Percentiles rank a stretch among this genome's conserved stretches.
phyloP scores from a whole-genome alignment of 1,284 basidiomycete genomes.

The Heterobasidion parviporum region DNA sequence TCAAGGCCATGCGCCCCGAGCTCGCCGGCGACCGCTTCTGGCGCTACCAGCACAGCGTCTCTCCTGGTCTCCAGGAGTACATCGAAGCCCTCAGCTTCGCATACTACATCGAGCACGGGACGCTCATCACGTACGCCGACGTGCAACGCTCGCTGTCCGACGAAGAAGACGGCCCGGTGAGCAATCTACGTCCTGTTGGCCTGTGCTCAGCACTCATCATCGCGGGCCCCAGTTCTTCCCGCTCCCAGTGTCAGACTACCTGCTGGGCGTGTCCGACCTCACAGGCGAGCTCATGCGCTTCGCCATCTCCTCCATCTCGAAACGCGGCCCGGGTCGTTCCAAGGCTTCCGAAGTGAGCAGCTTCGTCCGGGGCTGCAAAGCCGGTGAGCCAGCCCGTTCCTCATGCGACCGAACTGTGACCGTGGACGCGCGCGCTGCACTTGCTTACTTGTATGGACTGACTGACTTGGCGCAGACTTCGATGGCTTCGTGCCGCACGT shows the following conservation, averaged over 20 bases:
- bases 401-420: conserved; percentile 4
- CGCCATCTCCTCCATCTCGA: conserved; percentile 72
- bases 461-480: conserved; percentile 43
- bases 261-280: conserved; percentile 89
- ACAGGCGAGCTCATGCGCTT: conserved; percentile 98
- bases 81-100: conserved; percentile 90
- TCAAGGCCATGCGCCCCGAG: conserved; percentile 57
- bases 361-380: conserved; percentile 77
- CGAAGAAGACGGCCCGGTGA: conserved; percentile 42
- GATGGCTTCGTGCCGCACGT: conserved; percentile 66
- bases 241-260: conserved; percentile 73
- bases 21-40: conserved; percentile 70
- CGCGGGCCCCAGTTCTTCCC: conserved; percentile 50
- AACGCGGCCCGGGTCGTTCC: conserved; percentile 55
- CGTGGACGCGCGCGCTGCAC: not conserved
- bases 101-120: conserved; percentile 73
- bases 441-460: not conserved
- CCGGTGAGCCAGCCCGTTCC: conserved; percentile 37
- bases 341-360: conserved; percentile 65
- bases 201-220: not conserved
- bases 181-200: conserved; percentile 17
- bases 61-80: conserved; percentile 81
- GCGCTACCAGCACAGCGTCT: conserved; percentile 73
- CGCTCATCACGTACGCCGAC: conserved; percentile 62
- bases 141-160: conserved; percentile 62